A percentile compares a stretch with the other conserved stretches of the same genome.
These are phyloP conservation scores for Cytidiella melzeri DNA, from an alignment of 768 basidiomycete genomes.

Conservation along the genomic window DNA sequence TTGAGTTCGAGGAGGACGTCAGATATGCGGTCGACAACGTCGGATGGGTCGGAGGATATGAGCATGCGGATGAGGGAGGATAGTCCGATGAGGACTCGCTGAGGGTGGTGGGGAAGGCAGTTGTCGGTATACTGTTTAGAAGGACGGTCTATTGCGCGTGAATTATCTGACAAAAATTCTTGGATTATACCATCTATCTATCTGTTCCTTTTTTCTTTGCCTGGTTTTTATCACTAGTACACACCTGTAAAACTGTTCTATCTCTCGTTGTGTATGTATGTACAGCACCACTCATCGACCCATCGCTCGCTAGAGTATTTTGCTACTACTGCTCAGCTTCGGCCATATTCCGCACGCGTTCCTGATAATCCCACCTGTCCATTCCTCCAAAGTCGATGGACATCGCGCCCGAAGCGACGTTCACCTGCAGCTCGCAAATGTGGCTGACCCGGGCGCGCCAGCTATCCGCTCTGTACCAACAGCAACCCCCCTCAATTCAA, in stretches of 20 bases:
- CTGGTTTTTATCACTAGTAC: background rate
- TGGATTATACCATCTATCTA: background rate
- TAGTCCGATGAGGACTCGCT: slow-evolving; percentile 10
- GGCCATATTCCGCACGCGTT: slow-evolving; percentile 58
- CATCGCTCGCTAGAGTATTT: too few species aligned
- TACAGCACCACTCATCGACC: too few species aligned
- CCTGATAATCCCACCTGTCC: slow-evolving; percentile 64
- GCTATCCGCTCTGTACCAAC: slow-evolving; percentile 58
- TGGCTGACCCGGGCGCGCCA: slow-evolving; percentile 71
- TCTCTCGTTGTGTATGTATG: too few species aligned
- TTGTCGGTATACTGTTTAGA: too few species aligned
- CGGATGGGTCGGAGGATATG: slow-evolving; percentile 17
- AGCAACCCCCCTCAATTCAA: background rate
- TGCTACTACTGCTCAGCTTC: slow-evolving; percentile 41
- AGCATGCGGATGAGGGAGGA: slow-evolving; percentile 11
- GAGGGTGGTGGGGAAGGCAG: background rate
- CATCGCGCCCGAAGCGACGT: slow-evolving; percentile 52
- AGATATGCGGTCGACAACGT: slow-evolving; percentile 20
- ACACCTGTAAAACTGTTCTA: too few species aligned
- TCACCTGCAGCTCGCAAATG: slow-evolving; percentile 68
- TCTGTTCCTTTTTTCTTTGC: background rate
- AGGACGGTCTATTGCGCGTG: too few species aligned
- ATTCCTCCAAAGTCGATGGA: slow-evolving; percentile 71
- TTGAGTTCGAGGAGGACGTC: slow-evolving; percentile 17
- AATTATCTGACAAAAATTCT: background rate